A percentile compares a stretch with the other conserved stretches of the same genome.
These are phyloP conservation scores for Cercophora sp. DNA, from an alignment of 495 filamentous ascomycete species.

Conservation along the genomic window DNA sequence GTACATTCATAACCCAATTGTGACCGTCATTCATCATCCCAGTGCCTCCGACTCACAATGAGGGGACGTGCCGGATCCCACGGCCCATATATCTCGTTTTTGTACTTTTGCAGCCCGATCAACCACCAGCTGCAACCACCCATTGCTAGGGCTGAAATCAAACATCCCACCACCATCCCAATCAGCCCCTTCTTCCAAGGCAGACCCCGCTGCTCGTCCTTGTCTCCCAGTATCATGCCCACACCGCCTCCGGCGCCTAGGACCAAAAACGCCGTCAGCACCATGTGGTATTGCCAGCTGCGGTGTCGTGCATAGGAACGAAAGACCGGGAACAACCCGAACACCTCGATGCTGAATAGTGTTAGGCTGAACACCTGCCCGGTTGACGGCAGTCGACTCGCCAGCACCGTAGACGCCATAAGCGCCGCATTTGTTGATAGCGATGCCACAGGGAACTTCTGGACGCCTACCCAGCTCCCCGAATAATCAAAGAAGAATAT, in stretches of 20 bases:
- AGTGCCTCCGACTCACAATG: slow-evolving; percentile 50
- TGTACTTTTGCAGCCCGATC: slow-evolving; percentile 95
- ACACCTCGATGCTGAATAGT: slow-evolving; percentile 94
- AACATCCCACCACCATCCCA: slow-evolving; percentile 65
- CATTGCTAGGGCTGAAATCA: slow-evolving; percentile 69
- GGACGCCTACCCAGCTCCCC: slow-evolving; percentile 47
- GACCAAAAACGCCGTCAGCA: slow-evolving; percentile 74
- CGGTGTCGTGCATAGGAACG: slow-evolving; percentile 77
- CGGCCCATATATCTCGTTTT: slow-evolving; percentile 96
- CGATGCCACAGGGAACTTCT: slow-evolving; percentile 65
- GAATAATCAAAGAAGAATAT: slow-evolving; percentile 97
- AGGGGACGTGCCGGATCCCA: slow-evolving; percentile 96
- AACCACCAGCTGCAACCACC: slow-evolving; percentile 97
- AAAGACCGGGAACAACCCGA: slow-evolving; percentile 94
- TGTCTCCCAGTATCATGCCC: slow-evolving; percentile 57
- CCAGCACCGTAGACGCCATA: slow-evolving; percentile 83
- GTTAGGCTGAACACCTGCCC: slow-evolving; percentile 94
- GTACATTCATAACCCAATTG: too few species aligned
- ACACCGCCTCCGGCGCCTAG: slow-evolving; percentile 72
- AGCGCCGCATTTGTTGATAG: slow-evolving; percentile 92
- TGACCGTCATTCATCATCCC: slow-evolving; percentile 45
- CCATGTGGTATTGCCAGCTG: slow-evolving; percentile 77
- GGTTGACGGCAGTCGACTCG: slow-evolving; percentile 78
- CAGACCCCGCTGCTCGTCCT: slow-evolving; percentile 39
- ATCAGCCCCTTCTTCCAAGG: slow-evolving; percentile 73